A percentile compares a stretch with the other conserved stretches of the same genome.
phyloP scores from a whole-genome alignment of 768 basidiomycete genomes.

The Rhodotorula sphaerocarpa region DNA sequence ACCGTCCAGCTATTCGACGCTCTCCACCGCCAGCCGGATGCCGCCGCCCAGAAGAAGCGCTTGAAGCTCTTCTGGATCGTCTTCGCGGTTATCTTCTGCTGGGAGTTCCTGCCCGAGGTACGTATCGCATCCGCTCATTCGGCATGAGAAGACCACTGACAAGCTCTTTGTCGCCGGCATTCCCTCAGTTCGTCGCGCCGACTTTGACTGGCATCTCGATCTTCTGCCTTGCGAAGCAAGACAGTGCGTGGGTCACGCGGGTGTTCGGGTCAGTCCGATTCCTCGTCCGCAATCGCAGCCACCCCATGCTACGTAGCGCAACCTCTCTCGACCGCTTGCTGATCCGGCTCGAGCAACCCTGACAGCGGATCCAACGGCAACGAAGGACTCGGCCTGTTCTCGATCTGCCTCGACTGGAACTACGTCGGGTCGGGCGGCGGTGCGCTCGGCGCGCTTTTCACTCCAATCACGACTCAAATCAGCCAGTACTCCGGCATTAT shows the following conservation, averaged over 20 bases:
- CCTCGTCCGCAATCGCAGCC: conserved; percentile 28
- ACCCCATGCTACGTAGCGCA: too few species aligned
- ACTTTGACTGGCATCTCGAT: conserved; percentile 40
- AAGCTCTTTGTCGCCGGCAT: conserved; percentile 37
- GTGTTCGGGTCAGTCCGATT: conserved; percentile 41
- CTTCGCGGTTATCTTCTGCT: conserved; percentile 39
- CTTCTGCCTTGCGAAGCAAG: conserved; percentile 43
- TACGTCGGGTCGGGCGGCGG: conserved; percentile 34
- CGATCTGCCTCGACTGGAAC: conserved; percentile 37
- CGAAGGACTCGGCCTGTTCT: conserved; percentile 42
- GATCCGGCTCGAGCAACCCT: not conserved
- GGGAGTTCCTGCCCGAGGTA: conserved; percentile 24
- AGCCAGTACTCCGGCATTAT: conserved; percentile 35
- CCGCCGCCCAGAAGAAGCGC: conserved; percentile 38
- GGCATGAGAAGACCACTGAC: not conserved
- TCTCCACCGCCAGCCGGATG: conserved; percentile 40
- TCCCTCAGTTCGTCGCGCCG: conserved; percentile 40
- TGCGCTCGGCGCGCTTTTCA: conserved; percentile 39
- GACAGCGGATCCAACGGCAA: conserved; percentile 3
- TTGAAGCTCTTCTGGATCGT: conserved; percentile 41
- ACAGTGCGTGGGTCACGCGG: conserved; percentile 42
- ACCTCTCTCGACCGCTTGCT: conserved; percentile 9
- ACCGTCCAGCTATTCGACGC: conserved; percentile 40
- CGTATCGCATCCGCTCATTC: not conserved
- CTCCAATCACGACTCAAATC: conserved; percentile 41